These are phyloP conservation scores for Hamamelis virginiana DNA, from an alignment of 164 flowering plant species.

Conservation along the genomic window DNA sequence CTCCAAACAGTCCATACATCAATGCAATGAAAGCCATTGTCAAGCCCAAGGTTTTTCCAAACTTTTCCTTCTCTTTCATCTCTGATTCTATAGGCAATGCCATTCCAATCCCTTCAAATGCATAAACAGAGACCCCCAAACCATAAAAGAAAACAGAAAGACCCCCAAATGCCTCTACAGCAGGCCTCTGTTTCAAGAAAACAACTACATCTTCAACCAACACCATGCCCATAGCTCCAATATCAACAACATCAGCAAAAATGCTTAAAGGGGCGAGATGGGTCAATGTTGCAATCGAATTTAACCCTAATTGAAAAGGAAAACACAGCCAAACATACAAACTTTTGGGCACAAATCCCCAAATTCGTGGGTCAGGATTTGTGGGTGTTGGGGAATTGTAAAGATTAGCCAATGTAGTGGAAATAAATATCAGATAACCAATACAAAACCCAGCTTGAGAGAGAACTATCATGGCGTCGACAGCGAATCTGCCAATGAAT, in stretches of 20 bases:
- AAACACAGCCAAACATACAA: conserved; percentile 61
- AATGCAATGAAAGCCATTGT: conserved; percentile 60
- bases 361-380: conserved; percentile 9
- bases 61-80: conserved; percentile 48
- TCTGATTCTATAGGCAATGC: conserved; percentile 77
- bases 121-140: conserved; percentile 69
- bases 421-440: conserved; percentile 48
- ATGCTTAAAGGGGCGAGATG: conserved; percentile 87
- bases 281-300: conserved; percentile 70
- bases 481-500: conserved; percentile 38
- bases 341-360: conserved; percentile 34
- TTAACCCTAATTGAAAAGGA: conserved; percentile 76
- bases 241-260: conserved; percentile 78
- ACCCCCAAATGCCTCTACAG: conserved; percentile 51
- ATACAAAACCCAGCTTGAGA: conserved; percentile 49
- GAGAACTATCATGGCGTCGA: conserved; percentile 53
- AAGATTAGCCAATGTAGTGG: conserved; percentile 51
- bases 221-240: conserved; percentile 77
- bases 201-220: conserved; percentile 63
- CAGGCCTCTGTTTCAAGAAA: conserved; percentile 27
- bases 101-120: conserved; percentile 90
- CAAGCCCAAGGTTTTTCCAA: conserved; percentile 49
- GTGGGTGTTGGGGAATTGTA: conserved; percentile 13
- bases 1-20: conserved; percentile 65
- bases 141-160: conserved; percentile 59